Base-by-base conservation (phyloP, 2,329 filamentous ascomycete species). In the Penicillium hesseltinei region DNA sequence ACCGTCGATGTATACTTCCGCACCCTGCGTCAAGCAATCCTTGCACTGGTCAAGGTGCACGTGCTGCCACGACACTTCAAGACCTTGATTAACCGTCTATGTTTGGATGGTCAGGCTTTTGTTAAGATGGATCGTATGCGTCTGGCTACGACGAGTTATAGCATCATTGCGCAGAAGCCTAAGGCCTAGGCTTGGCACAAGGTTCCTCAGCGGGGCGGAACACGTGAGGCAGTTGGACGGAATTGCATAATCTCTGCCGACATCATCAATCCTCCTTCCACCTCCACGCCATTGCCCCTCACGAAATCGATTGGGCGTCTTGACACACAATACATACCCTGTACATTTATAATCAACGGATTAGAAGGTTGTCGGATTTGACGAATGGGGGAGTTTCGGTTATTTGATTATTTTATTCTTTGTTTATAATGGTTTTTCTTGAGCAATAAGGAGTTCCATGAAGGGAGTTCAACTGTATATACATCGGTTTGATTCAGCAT, bases 41-140 rank as follows among this genome's bases (percentile, higher is more conserved):
- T 81, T 17, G 78, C 72, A 2, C 69, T 81, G 19, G 80, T 82
- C 42, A 80, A 77, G 63, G 29, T 82, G 48, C 77, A 70, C 46
- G 69, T 78, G 15, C 66, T 83, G 46, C 81, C 81, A 13, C 71
- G 68, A 42, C 81, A 83, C 64, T 82, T 83, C 72, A 82, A 80
- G 73, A 77, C 75, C 6, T 69, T 83, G 46, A 81, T 83, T 66
- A 80, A 83, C 62, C 75, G 81, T 10, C 67, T 83, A 29, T 83
- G 81, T 60, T 66, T 82, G 19, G 81, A 83, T 54, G 81, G 81
- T 1, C 73, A 82, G 69, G 81, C 81, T 0, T 83, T 83, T 58
- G 78, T 83, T 56, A 77, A 82, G 71, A 83, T 83, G 81, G 81
- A 83, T 61, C 76, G 73, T 19, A 80, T 80, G 80, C 77, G 80